phyloP scores from a whole-genome alignment of 1,284 basidiomycete species.

The Phellopilus nigrolimitatus region DNA sequence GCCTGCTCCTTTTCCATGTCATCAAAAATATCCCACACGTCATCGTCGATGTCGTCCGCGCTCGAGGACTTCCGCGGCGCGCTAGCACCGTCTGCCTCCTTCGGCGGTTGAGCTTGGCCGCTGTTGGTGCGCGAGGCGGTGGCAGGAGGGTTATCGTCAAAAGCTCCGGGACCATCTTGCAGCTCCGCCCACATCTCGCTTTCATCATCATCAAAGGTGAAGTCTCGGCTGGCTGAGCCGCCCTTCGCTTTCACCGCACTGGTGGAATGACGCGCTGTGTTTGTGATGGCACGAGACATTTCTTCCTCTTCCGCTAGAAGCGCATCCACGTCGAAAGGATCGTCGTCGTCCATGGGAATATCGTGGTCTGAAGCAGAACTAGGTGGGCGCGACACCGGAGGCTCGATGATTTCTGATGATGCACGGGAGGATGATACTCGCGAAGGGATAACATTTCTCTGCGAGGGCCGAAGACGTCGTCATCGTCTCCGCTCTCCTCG shows the following conservation, averaged over 20 bases:
- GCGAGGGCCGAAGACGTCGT: constrained; percentile 26
- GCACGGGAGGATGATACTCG: constrained; percentile 17
- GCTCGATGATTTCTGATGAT: constrained; percentile 8
- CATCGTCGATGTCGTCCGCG: constrained; percentile 47
- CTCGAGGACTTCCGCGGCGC: constrained; percentile 19
- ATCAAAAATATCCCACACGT: constrained; percentile 64
- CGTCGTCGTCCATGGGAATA: constrained; percentile 31
- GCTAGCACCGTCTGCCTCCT: no score
- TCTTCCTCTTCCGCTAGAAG: constrained; percentile 46
- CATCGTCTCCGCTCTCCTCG: constrained; percentile 23
- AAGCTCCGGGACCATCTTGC: constrained; percentile 25
- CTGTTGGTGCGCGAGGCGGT: no score
- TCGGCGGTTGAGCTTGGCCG: no score
- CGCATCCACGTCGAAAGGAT: constrained; percentile 53
- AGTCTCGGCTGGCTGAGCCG: constrained; percentile 23
- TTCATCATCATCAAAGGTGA: constrained; percentile 41
- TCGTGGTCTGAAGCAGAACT: constrained; percentile 37
- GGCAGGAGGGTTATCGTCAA: constrained; percentile 12
- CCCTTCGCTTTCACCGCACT: constrained; percentile 16
- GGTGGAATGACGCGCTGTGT: constrained; percentile 10
- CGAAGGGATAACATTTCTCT: constrained; percentile 35
- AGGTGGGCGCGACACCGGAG: constrained; percentile 40
- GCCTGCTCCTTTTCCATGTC: constrained; percentile 45
- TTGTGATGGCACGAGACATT: constrained; percentile 25
- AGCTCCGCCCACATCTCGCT: constrained; percentile 51